Conservation (phyloP, 2,329 filamentous ascomycete genomes). For the Xylariomycetidae sp. region DNA sequence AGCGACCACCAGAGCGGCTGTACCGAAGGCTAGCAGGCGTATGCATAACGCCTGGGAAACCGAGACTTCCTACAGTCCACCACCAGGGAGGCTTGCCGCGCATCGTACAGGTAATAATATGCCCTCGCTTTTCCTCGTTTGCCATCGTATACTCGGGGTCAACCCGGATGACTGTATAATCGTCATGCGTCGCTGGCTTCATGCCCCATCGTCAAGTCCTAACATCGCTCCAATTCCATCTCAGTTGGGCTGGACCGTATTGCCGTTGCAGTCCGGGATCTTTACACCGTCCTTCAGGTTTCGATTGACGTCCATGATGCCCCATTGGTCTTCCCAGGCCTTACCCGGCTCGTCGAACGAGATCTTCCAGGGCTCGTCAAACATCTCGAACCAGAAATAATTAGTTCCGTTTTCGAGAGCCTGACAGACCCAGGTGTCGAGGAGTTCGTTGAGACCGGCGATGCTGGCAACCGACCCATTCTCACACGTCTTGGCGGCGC, state of each 20-base stretch:
- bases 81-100: too few relatives aligned
- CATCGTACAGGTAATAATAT: too few relatives aligned
- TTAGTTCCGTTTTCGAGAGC: conserved; percentile 76
- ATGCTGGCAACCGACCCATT: conserved; percentile 72
- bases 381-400: conserved; percentile 97
- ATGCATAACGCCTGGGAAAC: too few relatives aligned
- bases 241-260: conserved; percentile 57
- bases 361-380: conserved; percentile 94
- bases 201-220: neutral
- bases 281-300: conserved; percentile 77
- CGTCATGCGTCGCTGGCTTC: neutral
- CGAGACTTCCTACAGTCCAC: too few relatives aligned
- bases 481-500: conserved; percentile 46
- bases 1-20: too few relatives aligned
- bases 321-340: conserved; percentile 95
- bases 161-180: too few relatives aligned
- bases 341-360: conserved; percentile 60
- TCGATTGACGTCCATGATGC: conserved; percentile 77
- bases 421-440: conserved; percentile 79
- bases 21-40: too few relatives aligned
- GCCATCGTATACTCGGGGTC: too few relatives aligned
- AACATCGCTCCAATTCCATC: too few relatives aligned
- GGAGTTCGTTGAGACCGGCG: conserved; percentile 75
- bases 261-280: conserved; percentile 81
- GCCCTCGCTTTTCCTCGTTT: too few relatives aligned